Evolutionary conservation across 1,139 yeast species (phyloP).

Genomic region (Groenewaldozyma auringiensis): DNA sequence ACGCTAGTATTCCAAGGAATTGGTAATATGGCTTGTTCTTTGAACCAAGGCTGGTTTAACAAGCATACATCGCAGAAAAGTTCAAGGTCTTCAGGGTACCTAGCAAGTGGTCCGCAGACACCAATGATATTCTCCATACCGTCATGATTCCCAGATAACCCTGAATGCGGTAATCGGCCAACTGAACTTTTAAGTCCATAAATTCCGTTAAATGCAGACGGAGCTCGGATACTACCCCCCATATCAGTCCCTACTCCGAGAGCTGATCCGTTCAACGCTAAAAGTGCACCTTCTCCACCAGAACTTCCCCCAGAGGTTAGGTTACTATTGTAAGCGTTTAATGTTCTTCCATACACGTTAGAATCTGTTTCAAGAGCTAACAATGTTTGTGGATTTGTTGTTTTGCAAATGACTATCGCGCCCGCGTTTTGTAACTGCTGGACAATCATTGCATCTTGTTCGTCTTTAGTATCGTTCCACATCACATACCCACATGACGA

Average conservation of each 20-base stretch:
- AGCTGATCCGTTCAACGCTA: slow-evolving; percentile 41
- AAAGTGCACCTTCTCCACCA: slow-evolving; percentile 67
- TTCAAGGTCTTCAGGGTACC: slow-evolving; percentile 12
- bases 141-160: slow-evolving; percentile 4
- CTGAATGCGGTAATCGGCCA: slow-evolving; percentile 26
- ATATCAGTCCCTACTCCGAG: slow-evolving; percentile 71
- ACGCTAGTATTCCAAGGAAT: slow-evolving; percentile 35
- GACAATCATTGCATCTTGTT: slow-evolving; percentile 5
- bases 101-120: slow-evolving; percentile 12
- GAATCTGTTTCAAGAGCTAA: slow-evolving; percentile 43
- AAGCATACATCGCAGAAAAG: slow-evolving; percentile 10
- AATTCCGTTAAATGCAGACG: slow-evolving; percentile 64
- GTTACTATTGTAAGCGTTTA: slow-evolving; percentile 48
- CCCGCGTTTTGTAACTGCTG: slow-evolving; percentile 38
- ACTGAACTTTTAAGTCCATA: slow-evolving; percentile 65
- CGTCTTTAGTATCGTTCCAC: slow-evolving; percentile 13
- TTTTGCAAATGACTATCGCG: slow-evolving; percentile 48
- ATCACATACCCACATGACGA: slow-evolving; percentile 9
- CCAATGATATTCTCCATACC: slow-evolving; percentile 30
- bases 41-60: slow-evolving; percentile 13
- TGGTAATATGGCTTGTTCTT: slow-evolving; percentile 11
- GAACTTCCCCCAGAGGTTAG: slow-evolving; percentile 65
- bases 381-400: slow-evolving; percentile 53
- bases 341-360: slow-evolving; percentile 45
- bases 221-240: slow-evolving; percentile 72